Conservation (phyloP, 2,329 filamentous ascomycete genomes). For the Aspergillus sp. region DNA sequence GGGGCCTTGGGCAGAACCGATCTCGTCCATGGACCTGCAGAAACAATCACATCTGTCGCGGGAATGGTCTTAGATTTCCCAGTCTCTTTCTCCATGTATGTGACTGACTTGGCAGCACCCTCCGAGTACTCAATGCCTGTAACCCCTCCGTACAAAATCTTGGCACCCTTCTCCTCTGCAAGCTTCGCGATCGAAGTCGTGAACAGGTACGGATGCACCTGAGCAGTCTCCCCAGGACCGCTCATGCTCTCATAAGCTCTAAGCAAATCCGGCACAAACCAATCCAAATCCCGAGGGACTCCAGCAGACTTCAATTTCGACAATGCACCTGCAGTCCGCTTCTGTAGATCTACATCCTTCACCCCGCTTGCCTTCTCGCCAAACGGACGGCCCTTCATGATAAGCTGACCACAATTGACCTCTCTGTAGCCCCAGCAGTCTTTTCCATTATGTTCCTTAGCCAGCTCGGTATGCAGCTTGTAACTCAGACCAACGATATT, state of each 20-base stretch:
- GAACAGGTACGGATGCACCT: conserved; percentile 89
- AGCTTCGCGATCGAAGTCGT: conserved; percentile 76
- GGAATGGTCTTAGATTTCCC: conserved; percentile 44
- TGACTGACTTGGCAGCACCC: conserved; percentile 55
- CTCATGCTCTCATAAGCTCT: conserved; percentile 77
- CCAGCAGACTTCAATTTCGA: conserved; percentile 50
- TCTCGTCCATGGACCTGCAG: conserved; percentile 58
- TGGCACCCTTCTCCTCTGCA: conserved; percentile 61
- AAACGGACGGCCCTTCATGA: conserved; percentile 43
- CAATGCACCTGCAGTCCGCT: conserved; percentile 47
- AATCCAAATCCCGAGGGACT: conserved; percentile 73
- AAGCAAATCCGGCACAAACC: conserved; percentile 65
- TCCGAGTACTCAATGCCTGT: conserved; percentile 56
- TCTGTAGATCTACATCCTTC: conserved; percentile 48
- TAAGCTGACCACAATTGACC: conserved; percentile 64
- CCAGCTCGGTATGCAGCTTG: conserved; percentile 71
- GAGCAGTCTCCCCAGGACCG: conserved; percentile 70
- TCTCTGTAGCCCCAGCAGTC: conserved; percentile 80
- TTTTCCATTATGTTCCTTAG: conserved; percentile 72
- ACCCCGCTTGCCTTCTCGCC: conserved; percentile 23
- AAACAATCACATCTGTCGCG: conserved; percentile 55
- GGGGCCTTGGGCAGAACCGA: conserved; percentile 49
- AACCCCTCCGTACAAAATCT: conserved; percentile 62
- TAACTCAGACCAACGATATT: conserved; percentile 82
- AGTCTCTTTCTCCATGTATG: conserved; percentile 51